phyloP scores from a whole-genome alignment of 192 early-diverging fungal species.

The Rhizophlyctis rosea region DNA sequence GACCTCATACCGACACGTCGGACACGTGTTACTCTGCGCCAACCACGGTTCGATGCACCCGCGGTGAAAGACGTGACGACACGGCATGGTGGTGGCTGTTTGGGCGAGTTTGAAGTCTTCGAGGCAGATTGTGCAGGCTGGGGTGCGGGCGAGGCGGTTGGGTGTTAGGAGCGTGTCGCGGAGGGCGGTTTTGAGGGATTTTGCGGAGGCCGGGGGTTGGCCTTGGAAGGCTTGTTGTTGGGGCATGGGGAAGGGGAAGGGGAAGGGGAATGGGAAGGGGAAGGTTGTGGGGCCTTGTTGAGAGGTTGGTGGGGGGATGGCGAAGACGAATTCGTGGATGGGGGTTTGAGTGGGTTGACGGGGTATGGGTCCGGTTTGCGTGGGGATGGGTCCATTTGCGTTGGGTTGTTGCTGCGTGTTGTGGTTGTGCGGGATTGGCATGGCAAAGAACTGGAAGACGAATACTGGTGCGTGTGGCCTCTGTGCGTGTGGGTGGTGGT shows the following conservation, averaged over 20 bases:
- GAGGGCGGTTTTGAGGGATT: neutral
- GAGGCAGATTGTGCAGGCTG: constrained; percentile 3
- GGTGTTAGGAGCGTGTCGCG: neutral
- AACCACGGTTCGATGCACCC: constrained; percentile 34
- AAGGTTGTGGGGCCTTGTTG: neutral
- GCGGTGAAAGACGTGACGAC: constrained; percentile 33
- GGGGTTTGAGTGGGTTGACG: no score
- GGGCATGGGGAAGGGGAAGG: neutral
- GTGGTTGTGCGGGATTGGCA: no score
- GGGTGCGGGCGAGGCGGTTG: constrained; percentile 7
- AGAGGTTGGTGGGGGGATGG: neutral
- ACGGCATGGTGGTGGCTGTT: constrained; percentile 17
- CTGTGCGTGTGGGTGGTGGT: no score
- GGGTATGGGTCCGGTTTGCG: no score
- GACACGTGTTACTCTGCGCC: constrained; percentile 32
- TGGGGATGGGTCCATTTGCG: no score
- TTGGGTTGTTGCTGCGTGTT: no score
- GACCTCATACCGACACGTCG: constrained; percentile 36
- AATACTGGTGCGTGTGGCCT: no score
- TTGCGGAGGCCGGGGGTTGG: constrained; percentile 7
- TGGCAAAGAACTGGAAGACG: no score
- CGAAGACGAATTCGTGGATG: neutral
- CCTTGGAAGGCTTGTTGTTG: neutral
- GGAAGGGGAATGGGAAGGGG: neutral
- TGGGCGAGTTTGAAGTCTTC: constrained; percentile 32